Percentiles rank a stretch among this genome's conserved stretches.
Evolutionary conservation across 768 basidiomycete species (phyloP).

Genomic region (Wakefieldia striispora): DNA sequence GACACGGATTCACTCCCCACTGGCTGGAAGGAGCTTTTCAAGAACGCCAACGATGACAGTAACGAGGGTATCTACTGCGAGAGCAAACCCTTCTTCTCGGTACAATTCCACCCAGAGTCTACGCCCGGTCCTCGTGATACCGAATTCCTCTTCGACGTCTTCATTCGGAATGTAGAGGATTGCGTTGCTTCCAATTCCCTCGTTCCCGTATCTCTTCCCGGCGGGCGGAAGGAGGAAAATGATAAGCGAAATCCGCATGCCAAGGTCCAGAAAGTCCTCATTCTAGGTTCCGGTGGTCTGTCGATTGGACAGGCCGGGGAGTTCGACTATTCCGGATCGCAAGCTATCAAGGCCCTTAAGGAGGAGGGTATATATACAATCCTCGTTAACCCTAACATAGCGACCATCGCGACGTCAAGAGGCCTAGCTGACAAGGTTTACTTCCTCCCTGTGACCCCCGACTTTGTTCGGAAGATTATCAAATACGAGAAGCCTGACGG

Average conservation of each 20-base stretch:
- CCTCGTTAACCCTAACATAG: conserved; percentile 98
- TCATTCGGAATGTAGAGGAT: conserved; percentile 83
- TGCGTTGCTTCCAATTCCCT: conserved; percentile 57
- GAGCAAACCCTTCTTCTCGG: conserved; percentile 94
- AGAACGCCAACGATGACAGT: conserved; percentile 94
- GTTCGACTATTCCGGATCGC: conserved; percentile 99
- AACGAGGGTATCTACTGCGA: conserved; percentile 97
- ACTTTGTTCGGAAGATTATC: conserved; percentile 97
- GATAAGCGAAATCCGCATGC: conserved; percentile 66
- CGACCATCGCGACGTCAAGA: conserved; percentile 96
- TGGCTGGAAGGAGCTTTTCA: conserved; percentile 93
- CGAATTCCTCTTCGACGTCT: conserved; percentile 98
- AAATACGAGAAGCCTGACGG: conserved; percentile 98
- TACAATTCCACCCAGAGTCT: conserved; percentile 98
- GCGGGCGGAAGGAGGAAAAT: conserved; percentile 83
- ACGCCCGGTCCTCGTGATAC: conserved; percentile 97
- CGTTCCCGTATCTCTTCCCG: conserved; percentile 65
- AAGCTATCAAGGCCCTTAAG: conserved; percentile 98
- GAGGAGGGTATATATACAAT: conserved; percentile 99
- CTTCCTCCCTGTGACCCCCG: conserved; percentile 97
- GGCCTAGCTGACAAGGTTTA: conserved; percentile 99
- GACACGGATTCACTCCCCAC: conserved; percentile 71
- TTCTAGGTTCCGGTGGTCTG: conserved; percentile 95
- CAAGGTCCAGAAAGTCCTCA: conserved; percentile 89
- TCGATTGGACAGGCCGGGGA: conserved; percentile 99